phyloP scores from a whole-genome alignment of 345 rosid genomes.

The Citropsis articulata region DNA sequence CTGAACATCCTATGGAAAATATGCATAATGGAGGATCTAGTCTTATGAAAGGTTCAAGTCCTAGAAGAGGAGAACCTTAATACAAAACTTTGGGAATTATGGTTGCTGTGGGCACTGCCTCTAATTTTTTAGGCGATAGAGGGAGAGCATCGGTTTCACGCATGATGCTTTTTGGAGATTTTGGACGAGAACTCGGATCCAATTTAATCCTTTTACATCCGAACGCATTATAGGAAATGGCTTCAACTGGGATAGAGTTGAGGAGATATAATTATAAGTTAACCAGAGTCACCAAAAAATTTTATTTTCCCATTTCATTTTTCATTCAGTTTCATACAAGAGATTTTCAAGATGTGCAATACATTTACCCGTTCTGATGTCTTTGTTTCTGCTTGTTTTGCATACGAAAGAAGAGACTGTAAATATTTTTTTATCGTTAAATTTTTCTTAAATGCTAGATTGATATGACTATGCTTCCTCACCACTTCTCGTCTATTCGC shows the following conservation, averaged over 20 bases:
- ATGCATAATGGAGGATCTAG: conserved; percentile 37
- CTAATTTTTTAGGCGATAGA: conserved; percentile 4
- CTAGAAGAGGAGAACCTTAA: conserved; percentile 22
- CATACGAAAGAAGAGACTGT: neutral
- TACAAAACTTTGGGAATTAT: neutral
- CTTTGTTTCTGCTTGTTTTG: conserved; percentile 6
- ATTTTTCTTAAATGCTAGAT: too few species aligned
- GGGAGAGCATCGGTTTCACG: conserved; percentile 3
- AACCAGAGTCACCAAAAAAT: neutral
- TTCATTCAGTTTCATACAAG: neutral
- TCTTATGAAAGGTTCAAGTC: conserved; percentile 26
- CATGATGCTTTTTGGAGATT: neutral
- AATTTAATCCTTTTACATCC: neutral
- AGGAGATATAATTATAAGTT: neutral
- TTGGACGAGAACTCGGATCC: neutral
- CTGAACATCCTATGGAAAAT: conserved; percentile 25
- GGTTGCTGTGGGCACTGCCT: conserved; percentile 8
- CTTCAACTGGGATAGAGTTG: neutral
- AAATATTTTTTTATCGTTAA: too few species aligned
- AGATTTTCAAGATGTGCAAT: neutral
- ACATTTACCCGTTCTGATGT: neutral
- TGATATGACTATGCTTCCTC: too few species aligned
- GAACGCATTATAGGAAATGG: neutral
- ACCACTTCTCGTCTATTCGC: too few species aligned
- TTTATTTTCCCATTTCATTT: neutral